Evolutionary conservation across 306 rosid genomes (phyloP), one percentile per base, ranked within the genome.

Genomic region (Lathyrus oleraceus): DNA sequence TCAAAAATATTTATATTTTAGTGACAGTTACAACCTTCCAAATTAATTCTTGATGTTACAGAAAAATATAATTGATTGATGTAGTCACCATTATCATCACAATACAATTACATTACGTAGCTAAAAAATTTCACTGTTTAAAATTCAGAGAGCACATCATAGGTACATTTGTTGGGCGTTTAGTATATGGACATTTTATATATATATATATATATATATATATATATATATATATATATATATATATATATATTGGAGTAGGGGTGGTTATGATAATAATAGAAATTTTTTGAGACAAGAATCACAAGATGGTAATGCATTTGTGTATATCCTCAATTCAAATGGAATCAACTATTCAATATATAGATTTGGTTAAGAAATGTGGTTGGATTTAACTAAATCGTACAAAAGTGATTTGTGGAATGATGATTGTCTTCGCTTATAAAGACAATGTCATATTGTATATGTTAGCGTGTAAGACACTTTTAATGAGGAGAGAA

Each of bases 21-120:
- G 66, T 16, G 66, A 61, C 66, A 36, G 15, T 61, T 36, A 61
- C 66, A 61, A 38, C 62, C 62, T 56, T 56, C 39, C 30, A 27
- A 27, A 27, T 56, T 56, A 25, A 25, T 56, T 56, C 38, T 56
- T 56, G 62, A 56, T 56, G 62, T 51, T 51, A 51, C 28, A 9
- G 2, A 51, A 19, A 51, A 51, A 51, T 20, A 51, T 19, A 51
- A 51, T 51, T 19, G 25, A 19, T 9, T 9, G 58, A 51, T 51
- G 58, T n/a, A 13, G 58, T 10, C 28, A 51, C 10, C 28, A 51
- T 51, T 17, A 8, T 19, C 14, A 51, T 51, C 28, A 2, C 57
- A 17, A 47, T 5, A 15, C 21, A 15, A 43, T 42, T 10, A 42
- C n/a, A 36, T 12, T 9, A 17, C 25, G 47, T 61, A 38, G 27